Base-by-base conservation (phyloP, 169 alveolate species). In the Pseudocohnilembus persalinus region DNA sequence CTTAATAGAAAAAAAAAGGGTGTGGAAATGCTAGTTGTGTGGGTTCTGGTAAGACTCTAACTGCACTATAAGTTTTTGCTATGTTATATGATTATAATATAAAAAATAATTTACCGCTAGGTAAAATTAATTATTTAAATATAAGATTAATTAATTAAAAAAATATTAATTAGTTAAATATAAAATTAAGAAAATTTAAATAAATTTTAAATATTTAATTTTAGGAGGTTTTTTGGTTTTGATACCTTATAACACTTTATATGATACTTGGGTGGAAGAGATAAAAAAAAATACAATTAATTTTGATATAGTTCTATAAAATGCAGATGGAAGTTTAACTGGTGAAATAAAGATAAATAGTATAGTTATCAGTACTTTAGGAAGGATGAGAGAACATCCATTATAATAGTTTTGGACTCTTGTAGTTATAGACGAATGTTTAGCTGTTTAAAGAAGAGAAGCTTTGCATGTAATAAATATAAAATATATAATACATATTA, bases 1-100 rank as follows among this genome's bases (percentile, higher is more conserved):
- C 31, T 6, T 11, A 73, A 28, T 15, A 11, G 25, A 26, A 26
- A 73, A 25, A 15, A 6, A 73, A 6, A 73, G 77, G 77, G 26
- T 73, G 6, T 25, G 77, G 77, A 73, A 26, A 73, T 73, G 77
- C 77, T 28, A 11, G 29, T 29, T 73, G 77, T 73, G 77, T 73
- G 31, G 77, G 77, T 11, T 28, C 33, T 73, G 77, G 77, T 11
- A 73, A 73, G 25, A 73, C 77, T 28, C 25, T 73, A 25, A 73
- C 77, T 28, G 77, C 77, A 28, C 11, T 73, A 25, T 15, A 16
- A 15, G 31, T 29, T 11, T 6, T 29, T 4, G 25, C 31, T n/a
- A n/a, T n/a, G n/a, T n/a, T n/a, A n/a, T n/a, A n/a, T n/a, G n/a
- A n/a, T n/a, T n/a, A n/a, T n/a, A n/a, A n/a, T n/a, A n/a, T n/a